phyloP scores from a whole-genome alignment of 2,329 filamentous ascomycete genomes.

The Paecilomyces niveus region DNA sequence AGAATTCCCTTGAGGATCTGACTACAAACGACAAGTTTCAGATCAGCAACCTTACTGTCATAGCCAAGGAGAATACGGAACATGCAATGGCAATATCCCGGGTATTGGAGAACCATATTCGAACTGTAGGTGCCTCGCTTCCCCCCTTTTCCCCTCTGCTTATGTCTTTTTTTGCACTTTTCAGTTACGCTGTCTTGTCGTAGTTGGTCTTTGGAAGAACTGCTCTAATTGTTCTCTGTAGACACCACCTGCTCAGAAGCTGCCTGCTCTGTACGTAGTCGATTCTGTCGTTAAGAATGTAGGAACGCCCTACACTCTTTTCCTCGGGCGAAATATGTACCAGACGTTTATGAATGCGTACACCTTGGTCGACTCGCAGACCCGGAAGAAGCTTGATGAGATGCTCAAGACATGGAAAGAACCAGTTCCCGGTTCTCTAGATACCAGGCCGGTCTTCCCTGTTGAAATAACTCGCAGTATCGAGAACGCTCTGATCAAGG shows the following conservation, averaged over 20 bases:
- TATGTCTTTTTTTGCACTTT: constrained; percentile 3
- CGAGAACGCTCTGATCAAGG: constrained; percentile 88
- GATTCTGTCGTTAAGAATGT: constrained; percentile 99
- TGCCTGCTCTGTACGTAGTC: constrained; percentile 93
- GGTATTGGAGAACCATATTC: constrained; percentile 86
- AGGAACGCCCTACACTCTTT: constrained; percentile 92
- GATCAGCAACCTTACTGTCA: constrained; percentile 94
- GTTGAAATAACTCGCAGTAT: constrained; percentile 82
- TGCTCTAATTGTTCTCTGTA: constrained; percentile 41
- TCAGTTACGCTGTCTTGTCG: constrained; percentile 8
- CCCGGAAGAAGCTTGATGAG: constrained; percentile 87
- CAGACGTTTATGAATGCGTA: constrained; percentile 97
- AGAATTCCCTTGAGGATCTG: constrained; percentile 84
- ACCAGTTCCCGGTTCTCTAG: constrained; percentile 86
- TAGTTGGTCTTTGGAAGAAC: constrained; percentile 17
- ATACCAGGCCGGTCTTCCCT: constrained; percentile 86
- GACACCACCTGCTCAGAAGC: constrained; percentile 81
- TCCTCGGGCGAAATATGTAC: constrained; percentile 86
- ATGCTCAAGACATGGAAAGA: constrained; percentile 99
- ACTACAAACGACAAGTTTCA: constrained; percentile 87
- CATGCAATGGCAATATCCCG: constrained; percentile 89
- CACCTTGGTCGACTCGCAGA: constrained; percentile 72
- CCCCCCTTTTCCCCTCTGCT: constrained; percentile 7
- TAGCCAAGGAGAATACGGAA: constrained; percentile 95
- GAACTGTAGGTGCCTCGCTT: constrained; percentile 63